Percentiles rank a stretch among this genome's conserved stretches.
Evolutionary conservation across 2,329 filamentous ascomycete species (phyloP).

Genomic region (Alternaria novae-zelandiae): DNA sequence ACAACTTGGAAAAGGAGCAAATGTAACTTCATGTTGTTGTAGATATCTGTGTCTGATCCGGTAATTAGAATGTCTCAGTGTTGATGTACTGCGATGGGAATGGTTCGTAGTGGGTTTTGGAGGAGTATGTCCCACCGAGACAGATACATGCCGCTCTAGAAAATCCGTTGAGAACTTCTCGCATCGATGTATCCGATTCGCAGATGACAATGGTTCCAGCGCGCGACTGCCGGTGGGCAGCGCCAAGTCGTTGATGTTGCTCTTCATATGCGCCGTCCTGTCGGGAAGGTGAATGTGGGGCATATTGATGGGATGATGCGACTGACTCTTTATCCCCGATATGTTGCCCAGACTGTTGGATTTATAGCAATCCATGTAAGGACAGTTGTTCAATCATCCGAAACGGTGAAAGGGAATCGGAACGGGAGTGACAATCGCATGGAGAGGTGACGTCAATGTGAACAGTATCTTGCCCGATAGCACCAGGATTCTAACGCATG

Average conservation of each 20-base stretch:
- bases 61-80: neutral
- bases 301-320: neutral
- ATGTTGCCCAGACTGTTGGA: neutral
- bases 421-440: neutral
- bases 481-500: neutral
- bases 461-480: neutral
- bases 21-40: neutral
- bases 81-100: neutral
- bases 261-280: neutral
- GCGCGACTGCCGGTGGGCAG: neutral
- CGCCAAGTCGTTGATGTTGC: neutral
- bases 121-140: neutral
- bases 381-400: neutral
- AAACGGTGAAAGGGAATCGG: neutral
- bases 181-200: neutral
- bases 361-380: neutral
- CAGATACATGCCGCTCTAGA: neutral
- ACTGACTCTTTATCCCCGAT: neutral
- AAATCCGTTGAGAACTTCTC: neutral
- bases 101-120: neutral
- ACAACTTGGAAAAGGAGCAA: conserved; percentile 55
- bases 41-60: neutral
- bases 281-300: neutral
- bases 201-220: neutral
- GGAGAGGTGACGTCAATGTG: neutral